These are phyloP conservation scores for Hansenula sp. DNA, from an alignment of 1,139 yeast genomes.

Conservation along the genomic window DNA sequence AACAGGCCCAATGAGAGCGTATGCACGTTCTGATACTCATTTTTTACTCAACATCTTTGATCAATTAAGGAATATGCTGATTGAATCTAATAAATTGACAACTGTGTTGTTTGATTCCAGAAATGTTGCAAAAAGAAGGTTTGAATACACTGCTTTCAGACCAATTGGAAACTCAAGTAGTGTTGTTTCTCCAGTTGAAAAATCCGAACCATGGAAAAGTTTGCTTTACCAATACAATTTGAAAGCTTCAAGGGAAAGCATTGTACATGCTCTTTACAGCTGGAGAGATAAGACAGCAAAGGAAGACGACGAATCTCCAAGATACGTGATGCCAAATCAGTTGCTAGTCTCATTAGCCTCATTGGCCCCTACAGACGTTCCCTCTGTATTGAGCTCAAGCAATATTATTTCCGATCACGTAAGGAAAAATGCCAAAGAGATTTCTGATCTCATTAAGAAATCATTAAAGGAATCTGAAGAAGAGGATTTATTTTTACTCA, in stretches of 20 bases:
- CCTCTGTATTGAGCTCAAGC: slow-evolving; percentile 52
- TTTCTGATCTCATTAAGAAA: slow-evolving; percentile 49
- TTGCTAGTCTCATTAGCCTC: slow-evolving; percentile 61
- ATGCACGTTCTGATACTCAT: slow-evolving; percentile 96
- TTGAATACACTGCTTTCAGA: slow-evolving; percentile 66
- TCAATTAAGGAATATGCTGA: slow-evolving; percentile 60
- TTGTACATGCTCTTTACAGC: slow-evolving; percentile 59
- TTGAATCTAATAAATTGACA: slow-evolving; percentile 47
- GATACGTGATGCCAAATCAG: slow-evolving; percentile 84
- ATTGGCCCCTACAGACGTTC: slow-evolving; percentile 51
- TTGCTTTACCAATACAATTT: slow-evolving; percentile 67
- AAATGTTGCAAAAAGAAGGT: slow-evolving; percentile 75
- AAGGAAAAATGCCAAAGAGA: slow-evolving; percentile 49
- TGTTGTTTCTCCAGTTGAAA: slow-evolving; percentile 47
- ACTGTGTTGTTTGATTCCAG: slow-evolving; percentile 76
- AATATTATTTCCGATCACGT: slow-evolving; percentile 53
- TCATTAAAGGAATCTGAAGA: slow-evolving; percentile 18
- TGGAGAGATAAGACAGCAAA: slow-evolving; percentile 88
- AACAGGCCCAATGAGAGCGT: slow-evolving; percentile 69
- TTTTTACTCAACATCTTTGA: slow-evolving; percentile 80
- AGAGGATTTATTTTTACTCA: slow-evolving; percentile 16
- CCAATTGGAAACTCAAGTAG: slow-evolving; percentile 37
- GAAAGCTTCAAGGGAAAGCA: slow-evolving; percentile 47
- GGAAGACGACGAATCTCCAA: slow-evolving; percentile 74
- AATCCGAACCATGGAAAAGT: slow-evolving; percentile 53